phyloP scores from a whole-genome alignment of 228 moss, liverwort and hornwort species.

The Sphagnum magellanicum region DNA sequence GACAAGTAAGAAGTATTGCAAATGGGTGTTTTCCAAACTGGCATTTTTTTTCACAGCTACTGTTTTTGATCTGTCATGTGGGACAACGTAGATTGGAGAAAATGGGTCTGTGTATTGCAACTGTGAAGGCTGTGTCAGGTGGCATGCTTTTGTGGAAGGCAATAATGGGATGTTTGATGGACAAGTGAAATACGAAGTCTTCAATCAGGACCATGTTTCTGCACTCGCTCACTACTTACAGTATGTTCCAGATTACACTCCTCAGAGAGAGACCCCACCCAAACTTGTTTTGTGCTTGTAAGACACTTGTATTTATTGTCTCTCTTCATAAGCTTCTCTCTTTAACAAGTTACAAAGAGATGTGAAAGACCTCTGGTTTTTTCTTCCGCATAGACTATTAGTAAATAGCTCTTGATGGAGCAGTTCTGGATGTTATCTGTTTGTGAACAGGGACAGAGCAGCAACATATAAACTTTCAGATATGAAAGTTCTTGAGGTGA shows the following conservation, averaged over 20 bases:
- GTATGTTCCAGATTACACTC: constrained; percentile 6
- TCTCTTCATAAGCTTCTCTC: background rate
- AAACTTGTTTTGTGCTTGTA: background rate
- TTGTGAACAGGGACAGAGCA: constrained; percentile 35
- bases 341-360: too few relatives aligned
- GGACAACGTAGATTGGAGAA: constrained; percentile 34
- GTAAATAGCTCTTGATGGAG: too few relatives aligned
- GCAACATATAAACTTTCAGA: constrained; percentile 31
- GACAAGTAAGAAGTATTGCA: background rate
- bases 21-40: background rate
- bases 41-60: constrained; percentile 7
- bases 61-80: constrained; percentile 3
- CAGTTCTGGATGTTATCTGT: too few relatives aligned
- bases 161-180: constrained; percentile 19
- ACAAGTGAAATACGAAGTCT: constrained; percentile 53
- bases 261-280: too few relatives aligned
- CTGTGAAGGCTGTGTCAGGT: constrained; percentile 39
- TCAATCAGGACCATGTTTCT: constrained; percentile 41
- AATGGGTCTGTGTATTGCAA: constrained; percentile 45
- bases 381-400: too few relatives aligned
- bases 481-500: constrained; percentile 60
- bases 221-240: constrained; percentile 49
- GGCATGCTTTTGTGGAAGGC: constrained; percentile 51
- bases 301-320: background rate
- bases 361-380: too few relatives aligned